These are phyloP conservation scores for Solanum lycopersicoides DNA, from an alignment of 257 asterid species.

Conservation along the genomic window DNA sequence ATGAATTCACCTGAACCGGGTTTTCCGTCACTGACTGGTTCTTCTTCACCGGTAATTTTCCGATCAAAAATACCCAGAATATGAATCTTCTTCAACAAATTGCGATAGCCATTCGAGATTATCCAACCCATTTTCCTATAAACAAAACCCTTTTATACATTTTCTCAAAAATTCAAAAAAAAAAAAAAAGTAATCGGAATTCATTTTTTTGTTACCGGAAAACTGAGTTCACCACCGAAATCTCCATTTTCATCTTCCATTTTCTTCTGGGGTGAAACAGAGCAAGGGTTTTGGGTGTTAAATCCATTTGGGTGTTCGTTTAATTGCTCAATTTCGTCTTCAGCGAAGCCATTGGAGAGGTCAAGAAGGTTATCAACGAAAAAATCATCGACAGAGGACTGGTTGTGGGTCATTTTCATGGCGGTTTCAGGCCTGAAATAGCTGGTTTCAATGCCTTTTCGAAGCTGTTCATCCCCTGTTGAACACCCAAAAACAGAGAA, in stretches of 20 bases:
- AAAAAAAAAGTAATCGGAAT: no score
- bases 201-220: not conserved
- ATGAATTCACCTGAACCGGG: not conserved
- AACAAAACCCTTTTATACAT: not conserved
- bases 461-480: not conserved
- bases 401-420: not conserved
- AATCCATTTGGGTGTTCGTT: not conserved
- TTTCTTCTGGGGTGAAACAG: not conserved
- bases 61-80: conserved; percentile 2
- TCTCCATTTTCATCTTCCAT: not conserved
- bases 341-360: not conserved
- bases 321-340: not conserved
- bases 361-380: not conserved
- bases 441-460: not conserved
- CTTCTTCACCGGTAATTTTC: not conserved
- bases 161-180: not conserved
- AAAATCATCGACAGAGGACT: not conserved
- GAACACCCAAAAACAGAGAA: not conserved
- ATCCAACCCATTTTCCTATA: conserved; percentile 27
- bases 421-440: not conserved
- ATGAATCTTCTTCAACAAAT: conserved; percentile 22
- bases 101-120: conserved; percentile 33
- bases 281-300: not conserved
- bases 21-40: not conserved
- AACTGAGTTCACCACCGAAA: not conserved